Base-by-base conservation (phyloP, 2,329 filamentous ascomycete species). In the Chalaropsis ovoidea region DNA sequence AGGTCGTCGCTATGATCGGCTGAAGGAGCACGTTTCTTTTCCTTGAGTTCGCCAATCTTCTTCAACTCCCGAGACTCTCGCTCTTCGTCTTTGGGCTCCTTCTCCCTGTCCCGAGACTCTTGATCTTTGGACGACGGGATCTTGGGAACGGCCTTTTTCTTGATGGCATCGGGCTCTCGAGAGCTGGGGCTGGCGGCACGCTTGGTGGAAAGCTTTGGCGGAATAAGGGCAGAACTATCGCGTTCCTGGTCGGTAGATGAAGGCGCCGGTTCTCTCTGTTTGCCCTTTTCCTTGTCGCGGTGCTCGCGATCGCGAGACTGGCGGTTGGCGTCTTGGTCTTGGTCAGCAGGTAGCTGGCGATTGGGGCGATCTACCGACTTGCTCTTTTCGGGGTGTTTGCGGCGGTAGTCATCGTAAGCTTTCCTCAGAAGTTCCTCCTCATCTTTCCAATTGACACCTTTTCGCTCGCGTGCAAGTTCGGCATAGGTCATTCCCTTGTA, bases 381-480 rank as follows among this genome's bases (percentile, higher is more conserved):
- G 2, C 74, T 75, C 69, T 81, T 84, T 19, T 73, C 70, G 13
- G 72, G 70, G 22, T 79, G 77, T 69, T 80, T 82, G 62, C 80
- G 77, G 1, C 80, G 82, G 70, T 82, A 84, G 39, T 82, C 81
- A 66, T 91, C 86, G 69, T 86, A 91, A 2, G 88, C 84, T 47
- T 86, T 81, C 73, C 92, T 92, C 61, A 99, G 75, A 65, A 95
- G 78, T 54, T 90, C 83, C 69, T 88, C 86, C 74, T 99, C 94
- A 68, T 93, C 86, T 73, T 93, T 87, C 90, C 92, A 96, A 68
- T 90, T 88, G 7, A 92, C 89, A 0, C 94, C 93, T 69, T 86
- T 86, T 49, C 90, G 85, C 61, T 90, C 86, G 70, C 87, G 84
- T 1, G 94, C 90, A 68, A 97, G 86, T 69, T 99, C 91, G 71